These are phyloP conservation scores for Sordaria brevicollis DNA, from an alignment of 495 filamentous ascomycete genomes.

Conservation along the genomic window DNA sequence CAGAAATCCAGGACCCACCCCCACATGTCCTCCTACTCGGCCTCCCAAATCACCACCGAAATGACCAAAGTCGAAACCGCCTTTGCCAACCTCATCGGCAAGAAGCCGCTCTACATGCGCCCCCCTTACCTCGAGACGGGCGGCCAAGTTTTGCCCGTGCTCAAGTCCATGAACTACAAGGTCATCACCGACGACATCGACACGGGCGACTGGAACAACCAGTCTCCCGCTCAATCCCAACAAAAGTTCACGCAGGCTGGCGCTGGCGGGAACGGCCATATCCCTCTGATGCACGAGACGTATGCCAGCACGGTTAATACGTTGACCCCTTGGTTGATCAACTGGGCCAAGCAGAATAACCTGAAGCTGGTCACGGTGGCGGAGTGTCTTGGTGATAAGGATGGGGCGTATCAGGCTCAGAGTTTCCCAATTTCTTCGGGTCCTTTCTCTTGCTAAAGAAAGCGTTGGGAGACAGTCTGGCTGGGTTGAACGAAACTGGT, in stretches of 20 bases:
- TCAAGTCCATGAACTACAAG: constrained; percentile 39
- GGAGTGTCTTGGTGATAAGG: constrained; percentile 39
- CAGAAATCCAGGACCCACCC: constrained; percentile 27
- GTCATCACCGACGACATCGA: constrained; percentile 48
- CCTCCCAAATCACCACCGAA: constrained; percentile 31
- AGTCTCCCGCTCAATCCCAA: constrained; percentile 32
- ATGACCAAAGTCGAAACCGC: constrained; percentile 42
- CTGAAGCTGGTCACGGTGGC: constrained; percentile 45
- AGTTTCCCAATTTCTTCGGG: constrained; percentile 22
- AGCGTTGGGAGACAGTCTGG: too few relatives aligned
- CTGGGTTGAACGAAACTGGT: too few relatives aligned
- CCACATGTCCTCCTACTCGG: constrained; percentile 32
- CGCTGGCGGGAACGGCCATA: constrained; percentile 38
- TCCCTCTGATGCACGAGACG: constrained; percentile 47
- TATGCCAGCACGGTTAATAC: constrained; percentile 37
- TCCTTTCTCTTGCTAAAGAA: constrained; percentile 12
- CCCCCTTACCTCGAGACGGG: constrained; percentile 42
- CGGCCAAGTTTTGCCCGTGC: constrained; percentile 29
- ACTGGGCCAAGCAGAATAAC: constrained; percentile 42
- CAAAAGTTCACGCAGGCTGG: constrained; percentile 34
- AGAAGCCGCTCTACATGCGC: constrained; percentile 44
- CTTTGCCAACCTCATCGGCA: constrained; percentile 41
- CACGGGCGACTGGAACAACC: constrained; percentile 43
- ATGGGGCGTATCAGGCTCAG: constrained; percentile 33
- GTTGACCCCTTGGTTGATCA: constrained; percentile 41